Evolutionary conservation across 2,329 filamentous ascomycete species (phyloP), one percentile per base, ranked within the genome.

Genomic region (Sclerotinia nivalis): DNA sequence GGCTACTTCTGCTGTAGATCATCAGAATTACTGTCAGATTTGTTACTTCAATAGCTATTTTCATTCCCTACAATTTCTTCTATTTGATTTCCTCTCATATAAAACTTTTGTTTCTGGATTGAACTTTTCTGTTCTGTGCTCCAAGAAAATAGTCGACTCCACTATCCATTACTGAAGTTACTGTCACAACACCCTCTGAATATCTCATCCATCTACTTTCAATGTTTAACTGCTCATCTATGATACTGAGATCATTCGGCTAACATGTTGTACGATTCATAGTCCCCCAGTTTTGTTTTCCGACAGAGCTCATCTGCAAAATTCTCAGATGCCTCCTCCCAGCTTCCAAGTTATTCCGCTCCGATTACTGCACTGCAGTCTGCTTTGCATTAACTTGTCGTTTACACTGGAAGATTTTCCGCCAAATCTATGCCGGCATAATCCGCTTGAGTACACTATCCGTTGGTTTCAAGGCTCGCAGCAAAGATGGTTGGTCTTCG

Each of bases 401-500:
- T 1, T n/a, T 28, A 2, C 45, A 62, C 60, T 50, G 60, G 60
- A 8, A 10, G 0, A 20, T 43, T 15, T 62, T 62, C 31, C 60
- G 60, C 45, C 4, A 47, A 10, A 49, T 62, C 12, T 15, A 25
- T 10, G 8, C 4, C 1, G 1, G 9, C 20, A 50, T 25, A 6
- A 4, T 62, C 20, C 34, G 7, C 34, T 34, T 34, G 34, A 34
- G 34, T 34, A 34, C 34, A 34, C 6, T 34, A 34, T 4, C 45
- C 4, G 20, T 62, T 0, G 10, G 10, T 6, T 22, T 4, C 25
- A 8, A 22, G n/a, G 28, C 25, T 2, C 59, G 10, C 59, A 7
- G 0, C 5, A 22, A 28, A 8, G 15, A 7, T 9, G 2, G 0
- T 1, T 4, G 0, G 5, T 15, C 1, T 20, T 4, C 40, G 7